phyloP scores from a whole-genome alignment of 768 basidiomycete species.

The Trametes gibbosa region DNA sequence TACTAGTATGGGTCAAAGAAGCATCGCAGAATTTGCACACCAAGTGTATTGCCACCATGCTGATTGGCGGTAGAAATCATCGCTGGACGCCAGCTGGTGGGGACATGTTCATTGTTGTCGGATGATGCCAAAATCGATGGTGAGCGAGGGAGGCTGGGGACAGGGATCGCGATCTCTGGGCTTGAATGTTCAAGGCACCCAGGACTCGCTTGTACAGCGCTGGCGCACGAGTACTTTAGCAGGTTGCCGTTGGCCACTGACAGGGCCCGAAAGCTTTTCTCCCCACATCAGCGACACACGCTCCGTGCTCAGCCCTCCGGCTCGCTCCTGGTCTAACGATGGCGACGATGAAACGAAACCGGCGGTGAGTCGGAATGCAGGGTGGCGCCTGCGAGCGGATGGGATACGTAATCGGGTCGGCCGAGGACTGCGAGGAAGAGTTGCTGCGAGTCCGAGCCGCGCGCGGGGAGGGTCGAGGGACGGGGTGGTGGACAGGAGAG shows the following conservation, averaged over 20 bases:
- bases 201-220: slow-evolving; percentile 1
- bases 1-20: background rate
- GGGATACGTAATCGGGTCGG: slow-evolving; percentile 8
- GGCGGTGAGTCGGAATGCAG: background rate
- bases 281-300: background rate
- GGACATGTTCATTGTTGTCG: background rate
- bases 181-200: slow-evolving; percentile 1
- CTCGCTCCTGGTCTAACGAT: background rate
- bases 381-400: too few relatives aligned
- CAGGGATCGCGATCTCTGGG: slow-evolving; percentile 2
- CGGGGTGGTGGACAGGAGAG: background rate
- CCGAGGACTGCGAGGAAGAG: background rate
- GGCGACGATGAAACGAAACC: background rate
- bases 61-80: too few relatives aligned
- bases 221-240: slow-evolving; percentile 3
- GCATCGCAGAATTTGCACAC: background rate
- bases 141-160: background rate
- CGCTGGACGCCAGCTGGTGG: too few relatives aligned
- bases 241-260: background rate
- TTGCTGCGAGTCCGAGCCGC: background rate
- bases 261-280: background rate
- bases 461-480: background rate
- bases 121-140: background rate
- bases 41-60: too few relatives aligned
- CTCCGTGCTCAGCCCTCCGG: background rate